Conservation (phyloP, 164 flowering plant genomes). For the Saururus chinensis region DNA sequence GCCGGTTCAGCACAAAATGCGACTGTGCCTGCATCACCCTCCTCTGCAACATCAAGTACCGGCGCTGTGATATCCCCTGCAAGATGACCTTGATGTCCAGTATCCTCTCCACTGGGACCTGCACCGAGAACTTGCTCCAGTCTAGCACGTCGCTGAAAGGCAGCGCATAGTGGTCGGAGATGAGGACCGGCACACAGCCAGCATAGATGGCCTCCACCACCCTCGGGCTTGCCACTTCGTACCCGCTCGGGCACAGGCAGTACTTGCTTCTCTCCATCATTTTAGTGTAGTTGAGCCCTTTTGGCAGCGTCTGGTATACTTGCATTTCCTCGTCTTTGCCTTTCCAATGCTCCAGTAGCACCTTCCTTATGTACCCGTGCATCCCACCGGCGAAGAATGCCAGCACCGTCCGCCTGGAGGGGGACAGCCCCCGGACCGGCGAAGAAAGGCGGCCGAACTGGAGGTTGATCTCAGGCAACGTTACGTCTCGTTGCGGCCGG, state of each 20-base stretch:
- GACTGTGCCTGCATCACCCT: conserved; percentile 5
- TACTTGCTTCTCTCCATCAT: conserved; percentile 5
- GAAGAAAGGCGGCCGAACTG: background rate
- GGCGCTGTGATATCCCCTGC: conserved; percentile 2
- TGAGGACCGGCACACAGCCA: conserved; percentile 10
- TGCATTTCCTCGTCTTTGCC: background rate
- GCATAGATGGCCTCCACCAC: conserved; percentile 10
- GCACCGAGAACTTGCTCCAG: conserved; percentile 6
- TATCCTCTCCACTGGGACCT: background rate
- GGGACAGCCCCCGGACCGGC: background rate
- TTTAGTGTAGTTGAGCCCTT: background rate
- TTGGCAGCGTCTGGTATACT: conserved; percentile 5
- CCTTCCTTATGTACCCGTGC: conserved; percentile 5
- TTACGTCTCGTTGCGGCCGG: conserved; percentile 3
- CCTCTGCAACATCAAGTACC: conserved; percentile 6
- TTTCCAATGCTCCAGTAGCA: conserved; percentile 8
- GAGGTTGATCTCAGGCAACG: conserved; percentile 8
- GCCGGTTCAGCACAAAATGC: conserved; percentile 5
- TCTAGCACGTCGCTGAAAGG: conserved; percentile 8
- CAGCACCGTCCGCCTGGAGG: conserved; percentile 1
- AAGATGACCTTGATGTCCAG: conserved; percentile 5
- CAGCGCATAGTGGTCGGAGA: conserved; percentile 7
- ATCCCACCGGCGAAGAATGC: conserved; percentile 8
- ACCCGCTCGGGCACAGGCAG: conserved; percentile 10
- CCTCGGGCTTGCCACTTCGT: conserved; percentile 9